These are phyloP conservation scores for Gardenia jasminoides DNA, from an alignment of 257 asterid species.

Conservation along the genomic window DNA sequence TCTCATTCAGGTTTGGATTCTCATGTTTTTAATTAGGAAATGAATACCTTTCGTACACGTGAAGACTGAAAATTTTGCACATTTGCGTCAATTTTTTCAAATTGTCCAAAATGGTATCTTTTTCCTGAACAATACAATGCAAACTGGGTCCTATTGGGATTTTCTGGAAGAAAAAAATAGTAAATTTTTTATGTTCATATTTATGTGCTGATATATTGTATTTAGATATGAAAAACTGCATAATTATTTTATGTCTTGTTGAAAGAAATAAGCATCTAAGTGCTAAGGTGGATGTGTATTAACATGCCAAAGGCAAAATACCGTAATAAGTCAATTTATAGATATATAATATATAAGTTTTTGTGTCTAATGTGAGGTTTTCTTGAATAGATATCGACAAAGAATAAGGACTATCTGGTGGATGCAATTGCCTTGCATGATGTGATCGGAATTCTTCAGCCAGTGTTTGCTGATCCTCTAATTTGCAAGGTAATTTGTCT, in stretches of 20 bases:
- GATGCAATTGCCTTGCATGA: conserved; percentile 84
- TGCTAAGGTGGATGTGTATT: not conserved
- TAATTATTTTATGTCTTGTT: not conserved
- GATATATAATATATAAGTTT: not conserved
- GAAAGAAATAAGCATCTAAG: not conserved
- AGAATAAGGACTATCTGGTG: conserved; percentile 62
- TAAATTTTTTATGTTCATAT: not conserved
- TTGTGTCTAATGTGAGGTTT: not conserved
- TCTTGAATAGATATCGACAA: conserved; percentile 68
- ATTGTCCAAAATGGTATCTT: not conserved
- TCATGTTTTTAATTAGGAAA: not conserved
- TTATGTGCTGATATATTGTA: not conserved
- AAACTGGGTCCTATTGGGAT: no score
- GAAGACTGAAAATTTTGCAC: not conserved
- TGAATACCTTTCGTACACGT: no score
- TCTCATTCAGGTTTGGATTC: conserved; percentile 69
- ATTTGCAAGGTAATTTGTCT: conserved; percentile 71
- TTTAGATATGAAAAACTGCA: no score
- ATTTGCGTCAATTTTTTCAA: not conserved
- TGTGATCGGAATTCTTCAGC: conserved; percentile 75
- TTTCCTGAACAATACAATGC: no score
- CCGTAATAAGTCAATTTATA: not conserved
- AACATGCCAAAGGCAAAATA: not conserved
- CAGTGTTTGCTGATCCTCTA: conserved; percentile 71
- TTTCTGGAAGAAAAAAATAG: not conserved